Evolutionary conservation across 169 alveolate species (phyloP), one percentile per base, ranked within the genome.

Genomic region (Theileria sp.): DNA sequence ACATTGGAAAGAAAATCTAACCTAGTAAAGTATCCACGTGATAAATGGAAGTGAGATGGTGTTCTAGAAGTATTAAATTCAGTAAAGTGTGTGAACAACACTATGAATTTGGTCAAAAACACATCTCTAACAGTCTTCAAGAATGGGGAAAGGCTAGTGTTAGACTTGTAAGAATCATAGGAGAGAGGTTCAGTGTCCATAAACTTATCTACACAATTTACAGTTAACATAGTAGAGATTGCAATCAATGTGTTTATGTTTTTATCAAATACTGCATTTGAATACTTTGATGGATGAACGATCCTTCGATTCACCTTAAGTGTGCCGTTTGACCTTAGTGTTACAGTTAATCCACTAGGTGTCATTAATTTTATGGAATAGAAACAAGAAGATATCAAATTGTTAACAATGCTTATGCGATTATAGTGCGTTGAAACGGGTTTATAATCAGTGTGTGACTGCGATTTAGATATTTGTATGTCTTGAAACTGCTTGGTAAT

Each of bases 291-390:
- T 32, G 86, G 86, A 19, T 83, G 86, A 72, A 79, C 56, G 15
- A 83, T 32, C 21, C 58, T 69, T n/a, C 89, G 86, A 30, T 83
- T 77, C 1, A 83, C 26, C 44, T 83, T 76, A 12, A 83, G 23
- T 0, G 78, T 75, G 9, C 89, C 86, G 34, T 76, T 71, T n/a
- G 89, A 83, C 36, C 30, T 30, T 23, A 83, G n/a, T 3, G 67
- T 19, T 21, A 50, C 82, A n/a, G 54, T 4, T 44, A 44, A 44
- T 44, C 54, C 54, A 44, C 8, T 44, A 44, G 54, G 54, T 44
- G 54, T 44, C 1, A 13, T 44, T 8, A 44, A 44, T 15, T 44
- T 44, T 44, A 44, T 44, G 54, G 54, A 44, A 44, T 44, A 44
- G 1, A 44, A 44, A 44, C 54, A 44, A 44, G 17, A 44, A 4